Conservation (phyloP, 169 alveolate species). For the Cryptosporidium ryanae region DNA sequence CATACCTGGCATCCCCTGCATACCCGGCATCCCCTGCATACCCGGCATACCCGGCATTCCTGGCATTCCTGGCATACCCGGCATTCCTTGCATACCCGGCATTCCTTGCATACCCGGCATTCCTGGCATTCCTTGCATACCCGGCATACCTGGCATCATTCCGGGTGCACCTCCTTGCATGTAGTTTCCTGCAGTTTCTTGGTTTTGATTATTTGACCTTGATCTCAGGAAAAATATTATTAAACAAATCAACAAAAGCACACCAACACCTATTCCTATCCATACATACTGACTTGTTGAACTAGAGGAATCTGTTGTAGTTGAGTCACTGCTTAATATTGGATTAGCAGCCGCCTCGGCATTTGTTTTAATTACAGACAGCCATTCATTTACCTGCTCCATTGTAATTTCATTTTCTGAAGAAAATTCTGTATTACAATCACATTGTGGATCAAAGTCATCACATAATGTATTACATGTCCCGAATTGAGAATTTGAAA, state of each 20-base stretch:
- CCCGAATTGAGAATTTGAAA: conserved; percentile 10
- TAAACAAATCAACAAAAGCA: conserved; percentile 9
- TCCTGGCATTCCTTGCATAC: conserved; percentile 54
- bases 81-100: conserved; percentile 66
- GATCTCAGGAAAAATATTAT: conserved; percentile 45
- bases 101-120: conserved; percentile 58
- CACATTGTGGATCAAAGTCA: conserved; percentile 67
- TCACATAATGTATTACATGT: conserved; percentile 71
- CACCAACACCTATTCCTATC: conserved; percentile 68
- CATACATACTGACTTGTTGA: conserved; percentile 31
- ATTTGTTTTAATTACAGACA: conserved; percentile 25
- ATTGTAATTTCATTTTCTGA: conserved; percentile 39
- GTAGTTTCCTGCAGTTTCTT: conserved; percentile 2
- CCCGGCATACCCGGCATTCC: conserved; percentile 47
- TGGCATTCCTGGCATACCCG: conserved; percentile 54
- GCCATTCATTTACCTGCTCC: conserved; percentile 54
- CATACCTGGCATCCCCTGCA: conserved; percentile 42
- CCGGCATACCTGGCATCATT: conserved; percentile 60
- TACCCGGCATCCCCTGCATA: conserved; percentile 62
- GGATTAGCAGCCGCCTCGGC: conserved; percentile 57
- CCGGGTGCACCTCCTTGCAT: conserved; percentile 71
- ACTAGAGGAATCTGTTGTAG: conserved; percentile 14
- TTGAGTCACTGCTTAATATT: not conserved
- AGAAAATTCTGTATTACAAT: conserved; percentile 29
- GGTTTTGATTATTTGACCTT: conserved; percentile 31